Conservation (phyloP, 1,284 basidiomycete genomes). For the Moesziomyces globuligerus region DNA sequence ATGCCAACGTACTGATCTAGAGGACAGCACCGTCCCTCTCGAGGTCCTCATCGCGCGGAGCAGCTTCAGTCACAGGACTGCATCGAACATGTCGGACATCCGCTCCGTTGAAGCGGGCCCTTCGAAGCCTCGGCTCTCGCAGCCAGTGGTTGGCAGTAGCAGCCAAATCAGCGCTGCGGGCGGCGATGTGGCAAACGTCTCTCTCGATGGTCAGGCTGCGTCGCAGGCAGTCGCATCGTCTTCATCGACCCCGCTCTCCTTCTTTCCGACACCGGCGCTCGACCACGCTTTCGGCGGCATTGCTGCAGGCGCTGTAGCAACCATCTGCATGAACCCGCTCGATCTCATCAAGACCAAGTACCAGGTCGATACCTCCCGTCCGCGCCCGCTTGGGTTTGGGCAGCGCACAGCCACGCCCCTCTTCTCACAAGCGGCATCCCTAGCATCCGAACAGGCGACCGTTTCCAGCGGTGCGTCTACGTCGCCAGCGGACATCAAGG, state of each 20-base stretch:
- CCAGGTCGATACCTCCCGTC: constrained; percentile 73
- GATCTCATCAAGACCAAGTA: constrained; percentile 96
- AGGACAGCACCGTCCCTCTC: too few species aligned
- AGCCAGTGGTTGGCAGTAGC: neutral
- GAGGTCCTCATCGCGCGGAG: too few species aligned
- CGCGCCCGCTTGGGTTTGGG: constrained; percentile 24
- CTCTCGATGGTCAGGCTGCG: constrained; percentile 13
- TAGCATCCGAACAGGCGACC: constrained; percentile 1
- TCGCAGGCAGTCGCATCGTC: constrained; percentile 15
- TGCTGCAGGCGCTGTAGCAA: constrained; percentile 89
- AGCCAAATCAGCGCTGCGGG: constrained; percentile 7
- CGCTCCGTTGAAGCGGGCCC: constrained; percentile 23
- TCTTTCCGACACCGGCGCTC: constrained; percentile 66
- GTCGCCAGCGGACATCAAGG: constrained; percentile 15
- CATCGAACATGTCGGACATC: constrained; percentile 7
- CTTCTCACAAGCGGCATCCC: constrained; percentile 9
- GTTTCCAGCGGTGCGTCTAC: neutral
- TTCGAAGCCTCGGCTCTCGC: neutral
- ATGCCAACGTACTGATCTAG: too few species aligned
- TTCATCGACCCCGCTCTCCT: constrained; percentile 31
- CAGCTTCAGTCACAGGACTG: too few species aligned
- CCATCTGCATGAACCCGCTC: constrained; percentile 96
- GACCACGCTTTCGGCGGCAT: constrained; percentile 95
- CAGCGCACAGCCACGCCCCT: constrained; percentile 4
- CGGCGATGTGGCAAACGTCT: constrained; percentile 25